Conservation (phyloP, 139 green algal genomes). For the Medakamo hakoo region DNA sequence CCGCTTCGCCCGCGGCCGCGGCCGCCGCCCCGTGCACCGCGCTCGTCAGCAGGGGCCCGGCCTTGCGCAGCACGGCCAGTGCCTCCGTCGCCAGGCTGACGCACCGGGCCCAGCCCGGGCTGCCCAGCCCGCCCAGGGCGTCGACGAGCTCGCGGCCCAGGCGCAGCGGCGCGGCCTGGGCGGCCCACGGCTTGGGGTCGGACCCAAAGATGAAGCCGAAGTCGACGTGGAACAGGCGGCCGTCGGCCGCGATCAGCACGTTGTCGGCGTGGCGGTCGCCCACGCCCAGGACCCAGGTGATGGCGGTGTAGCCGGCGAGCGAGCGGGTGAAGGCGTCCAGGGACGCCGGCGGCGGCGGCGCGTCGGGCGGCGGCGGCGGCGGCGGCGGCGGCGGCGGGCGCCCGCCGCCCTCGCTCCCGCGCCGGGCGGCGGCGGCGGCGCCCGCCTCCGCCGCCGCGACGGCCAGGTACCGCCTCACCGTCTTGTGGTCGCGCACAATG, state of each 20-base stretch:
- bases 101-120: constrained; percentile 56
- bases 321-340: neutral
- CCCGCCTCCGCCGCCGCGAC: too few relatives aligned
- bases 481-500: constrained; percentile 67
- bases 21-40: constrained; percentile 93
- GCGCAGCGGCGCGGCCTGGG: constrained; percentile 94
- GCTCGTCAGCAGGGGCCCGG: constrained; percentile 73
- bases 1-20: constrained; percentile 62
- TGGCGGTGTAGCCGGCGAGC: constrained; percentile 83
- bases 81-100: constrained; percentile 59
- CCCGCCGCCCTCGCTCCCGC: too few relatives aligned
- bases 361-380: too few relatives aligned
- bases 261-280: constrained; percentile 95
- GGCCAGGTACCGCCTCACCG: constrained; percentile 71
- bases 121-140: constrained; percentile 74
- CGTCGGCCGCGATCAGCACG: constrained; percentile 75
- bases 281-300: constrained; percentile 93
- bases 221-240: constrained; percentile 92
- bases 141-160: constrained; percentile 84
- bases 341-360: neutral
- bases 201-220: constrained; percentile 90
- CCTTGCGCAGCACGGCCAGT: constrained; percentile 97
- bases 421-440: too few relatives aligned
- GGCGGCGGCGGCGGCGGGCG: too few relatives aligned
- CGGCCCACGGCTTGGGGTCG: constrained; percentile 93